A percentile compares a stretch with the other conserved stretches of the same genome.
phyloP scores from a whole-genome alignment of 192 early-diverging fungal species.

The Haplosporangium gracile region DNA sequence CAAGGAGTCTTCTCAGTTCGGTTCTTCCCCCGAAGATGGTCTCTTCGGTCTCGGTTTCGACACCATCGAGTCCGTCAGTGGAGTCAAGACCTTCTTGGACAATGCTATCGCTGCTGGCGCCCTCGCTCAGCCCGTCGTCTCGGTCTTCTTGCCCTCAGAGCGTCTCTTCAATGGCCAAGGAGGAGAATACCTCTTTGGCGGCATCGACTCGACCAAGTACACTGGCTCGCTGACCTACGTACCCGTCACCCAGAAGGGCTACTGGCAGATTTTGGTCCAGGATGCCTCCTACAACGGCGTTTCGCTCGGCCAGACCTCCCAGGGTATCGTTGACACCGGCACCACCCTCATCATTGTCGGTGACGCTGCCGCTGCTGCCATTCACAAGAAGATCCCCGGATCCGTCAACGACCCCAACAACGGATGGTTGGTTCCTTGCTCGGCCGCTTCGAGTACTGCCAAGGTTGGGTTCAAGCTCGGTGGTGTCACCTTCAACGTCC shows the following conservation, averaged over 20 bases:
- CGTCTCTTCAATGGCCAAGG: conserved; percentile 55
- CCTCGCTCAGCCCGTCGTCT: conserved; percentile 70
- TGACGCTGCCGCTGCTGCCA: conserved; percentile 64
- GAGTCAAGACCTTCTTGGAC: conserved; percentile 67
- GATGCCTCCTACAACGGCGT: conserved; percentile 58
- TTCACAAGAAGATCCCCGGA: conserved; percentile 55
- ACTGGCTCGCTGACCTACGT: conserved; percentile 68
- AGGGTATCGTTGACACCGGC: conserved; percentile 74
- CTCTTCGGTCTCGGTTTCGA: conserved; percentile 76
- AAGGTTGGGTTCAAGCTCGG: conserved; percentile 53
- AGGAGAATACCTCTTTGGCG: conserved; percentile 70
- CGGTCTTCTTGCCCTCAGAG: conserved; percentile 69
- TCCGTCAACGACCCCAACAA: conserved; percentile 30
- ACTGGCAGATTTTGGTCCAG: conserved; percentile 71
- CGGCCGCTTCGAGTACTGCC: conserved; percentile 25
- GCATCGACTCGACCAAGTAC: conserved; percentile 63
- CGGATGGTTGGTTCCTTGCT: conserved; percentile 46
- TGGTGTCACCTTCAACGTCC: conserved; percentile 53
- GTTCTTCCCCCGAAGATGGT: conserved; percentile 71
- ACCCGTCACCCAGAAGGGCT: conserved; percentile 65
- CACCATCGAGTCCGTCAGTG: conserved; percentile 56
- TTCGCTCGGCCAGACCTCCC: conserved; percentile 43
- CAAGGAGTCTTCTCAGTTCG: conserved; percentile 68
- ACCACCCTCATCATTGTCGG: conserved; percentile 73
- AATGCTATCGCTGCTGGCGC: conserved; percentile 67